Evolutionary conservation across 257 asterid species (phyloP).

Genomic region (Perilla frutescens): DNA sequence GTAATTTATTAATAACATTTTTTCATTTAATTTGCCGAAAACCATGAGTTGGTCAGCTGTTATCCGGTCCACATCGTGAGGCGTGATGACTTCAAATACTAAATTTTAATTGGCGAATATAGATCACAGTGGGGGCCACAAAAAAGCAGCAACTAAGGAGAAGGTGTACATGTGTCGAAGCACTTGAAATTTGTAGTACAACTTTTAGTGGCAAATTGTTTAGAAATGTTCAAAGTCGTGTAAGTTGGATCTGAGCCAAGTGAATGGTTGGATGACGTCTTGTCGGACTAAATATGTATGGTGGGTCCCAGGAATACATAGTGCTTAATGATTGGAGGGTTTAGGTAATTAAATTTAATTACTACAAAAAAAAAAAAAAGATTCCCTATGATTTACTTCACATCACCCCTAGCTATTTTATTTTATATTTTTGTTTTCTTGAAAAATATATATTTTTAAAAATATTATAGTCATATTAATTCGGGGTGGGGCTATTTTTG

Average conservation of each 20-base stretch:
- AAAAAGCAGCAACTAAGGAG: slow-evolving; percentile 45
- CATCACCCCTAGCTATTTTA: too few species aligned
- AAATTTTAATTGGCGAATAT: slow-evolving; percentile 42
- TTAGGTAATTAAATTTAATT: background rate
- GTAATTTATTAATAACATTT: too few species aligned
- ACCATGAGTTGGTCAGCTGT: too few species aligned
- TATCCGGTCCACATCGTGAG: too few species aligned
- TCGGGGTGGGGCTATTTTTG: too few species aligned
- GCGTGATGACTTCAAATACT: background rate
- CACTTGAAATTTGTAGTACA: slow-evolving; percentile 46
- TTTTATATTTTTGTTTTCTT: too few species aligned
- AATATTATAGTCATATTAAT: too few species aligned
- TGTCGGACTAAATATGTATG: slow-evolving; percentile 19
- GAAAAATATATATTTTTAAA: too few species aligned
- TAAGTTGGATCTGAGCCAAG: slow-evolving; percentile 33
- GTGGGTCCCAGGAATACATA: slow-evolving; percentile 24
- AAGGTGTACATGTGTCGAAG: slow-evolving; percentile 42
- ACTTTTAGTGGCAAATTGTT: slow-evolving; percentile 46
- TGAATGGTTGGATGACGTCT: slow-evolving; percentile 37
- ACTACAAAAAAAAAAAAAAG: too few species aligned
- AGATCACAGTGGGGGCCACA: slow-evolving; percentile 54
- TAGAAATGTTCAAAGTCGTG: slow-evolving; percentile 3
- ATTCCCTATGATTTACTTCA: too few species aligned
- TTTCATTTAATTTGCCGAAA: too few species aligned
- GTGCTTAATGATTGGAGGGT: slow-evolving; percentile 14